These are phyloP conservation scores for Rauvolfia tetraphylla DNA, from an alignment of 257 asterid species.

Conservation along the genomic window DNA sequence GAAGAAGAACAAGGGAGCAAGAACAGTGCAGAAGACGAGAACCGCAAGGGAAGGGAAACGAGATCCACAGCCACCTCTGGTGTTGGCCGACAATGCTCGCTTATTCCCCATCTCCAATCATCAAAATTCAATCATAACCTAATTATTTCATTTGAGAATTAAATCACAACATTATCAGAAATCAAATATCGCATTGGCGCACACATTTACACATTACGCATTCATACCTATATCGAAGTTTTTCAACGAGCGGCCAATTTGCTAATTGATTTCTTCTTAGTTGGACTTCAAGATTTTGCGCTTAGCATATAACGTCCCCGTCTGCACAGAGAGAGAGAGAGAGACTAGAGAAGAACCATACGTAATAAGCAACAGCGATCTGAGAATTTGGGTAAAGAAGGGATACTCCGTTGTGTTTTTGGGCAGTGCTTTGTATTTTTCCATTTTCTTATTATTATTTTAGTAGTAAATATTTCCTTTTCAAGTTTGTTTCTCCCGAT, in stretches of 20 bases:
- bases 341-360: slow-evolving; percentile 4
- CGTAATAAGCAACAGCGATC: slow-evolving; percentile 7
- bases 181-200: neutral
- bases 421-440: neutral
- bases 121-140: slow-evolving; percentile 15
- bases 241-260: neutral
- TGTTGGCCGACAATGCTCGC: slow-evolving; percentile 27
- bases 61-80: slow-evolving; percentile 29
- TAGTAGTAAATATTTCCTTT: neutral
- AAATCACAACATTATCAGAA: neutral
- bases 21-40: slow-evolving; percentile 27
- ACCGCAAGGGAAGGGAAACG: slow-evolving; percentile 20
- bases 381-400: neutral
- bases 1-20: slow-evolving; percentile 39
- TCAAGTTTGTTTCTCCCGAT: neutral
- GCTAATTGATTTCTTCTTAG: neutral
- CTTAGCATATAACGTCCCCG: neutral
- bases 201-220: neutral
- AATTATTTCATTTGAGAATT: neutral
- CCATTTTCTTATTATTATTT: neutral
- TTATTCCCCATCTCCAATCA: slow-evolving; percentile 19
- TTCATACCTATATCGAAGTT: neutral
- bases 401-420: neutral
- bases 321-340: neutral
- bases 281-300: too few relatives aligned